phyloP scores from a whole-genome alignment of 2,329 filamentous ascomycete genomes.

The Chrysoporthe puriensis region DNA sequence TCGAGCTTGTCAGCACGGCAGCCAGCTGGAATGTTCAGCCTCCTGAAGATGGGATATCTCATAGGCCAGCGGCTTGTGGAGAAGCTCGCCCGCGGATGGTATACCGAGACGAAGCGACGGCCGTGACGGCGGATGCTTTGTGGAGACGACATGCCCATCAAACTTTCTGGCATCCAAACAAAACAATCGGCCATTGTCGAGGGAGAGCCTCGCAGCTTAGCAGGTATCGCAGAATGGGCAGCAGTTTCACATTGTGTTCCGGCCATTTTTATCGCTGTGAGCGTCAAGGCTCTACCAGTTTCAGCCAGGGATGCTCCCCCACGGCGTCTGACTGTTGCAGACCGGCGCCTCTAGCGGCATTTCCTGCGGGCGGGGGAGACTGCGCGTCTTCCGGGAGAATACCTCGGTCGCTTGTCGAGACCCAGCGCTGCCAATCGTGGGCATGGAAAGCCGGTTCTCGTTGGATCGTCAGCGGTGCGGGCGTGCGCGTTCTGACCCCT shows the following conservation, averaged over 20 bases:
- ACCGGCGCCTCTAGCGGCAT: not conserved
- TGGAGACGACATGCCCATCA: not conserved
- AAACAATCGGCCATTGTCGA: slow-evolving; percentile 9
- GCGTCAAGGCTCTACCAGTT: slow-evolving; percentile 35
- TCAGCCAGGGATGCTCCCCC: slow-evolving; percentile 36
- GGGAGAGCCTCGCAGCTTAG: slow-evolving; percentile 14
- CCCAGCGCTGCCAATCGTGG: not conserved
- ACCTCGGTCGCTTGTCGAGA: not conserved
- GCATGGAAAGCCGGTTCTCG: slow-evolving; percentile 3
- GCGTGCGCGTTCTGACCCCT: slow-evolving; percentile 17
- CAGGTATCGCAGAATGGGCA: slow-evolving; percentile 31
- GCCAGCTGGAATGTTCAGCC: slow-evolving; percentile 4
- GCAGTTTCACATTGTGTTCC: slow-evolving; percentile 39
- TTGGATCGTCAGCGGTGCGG: not conserved
- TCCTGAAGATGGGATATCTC: slow-evolving; percentile 10
- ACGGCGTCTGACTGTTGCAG: slow-evolving; percentile 4
- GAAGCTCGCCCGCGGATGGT: slow-evolving; percentile 9
- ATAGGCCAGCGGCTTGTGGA: slow-evolving; percentile 11
- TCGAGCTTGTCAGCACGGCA: not conserved
- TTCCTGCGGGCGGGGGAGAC: not conserved
- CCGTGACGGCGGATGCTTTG: not conserved
- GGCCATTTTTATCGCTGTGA: slow-evolving; percentile 30
- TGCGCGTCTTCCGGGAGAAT: not conserved
- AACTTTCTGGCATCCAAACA: slow-evolving; percentile 12
- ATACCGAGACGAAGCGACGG: slow-evolving; percentile 18